Base-by-base conservation (phyloP, 345 rosid species). In the Eucalyptus virginea region DNA sequence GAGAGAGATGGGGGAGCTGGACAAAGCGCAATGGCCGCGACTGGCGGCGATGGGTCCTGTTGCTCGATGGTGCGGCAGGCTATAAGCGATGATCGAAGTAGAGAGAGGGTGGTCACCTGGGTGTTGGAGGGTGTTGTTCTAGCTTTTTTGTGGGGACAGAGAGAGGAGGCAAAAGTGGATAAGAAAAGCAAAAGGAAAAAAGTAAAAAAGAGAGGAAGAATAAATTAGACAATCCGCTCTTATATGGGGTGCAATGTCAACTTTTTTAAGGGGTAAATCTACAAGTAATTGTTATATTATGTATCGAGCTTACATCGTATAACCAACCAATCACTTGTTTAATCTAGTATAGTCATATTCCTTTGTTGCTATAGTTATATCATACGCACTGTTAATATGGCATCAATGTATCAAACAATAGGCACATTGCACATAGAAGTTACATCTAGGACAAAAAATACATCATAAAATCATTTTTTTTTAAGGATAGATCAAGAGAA, bases 291-390 rank as follows among this genome's bases (percentile, higher is more conserved):
- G 17, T 62, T 62, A 7, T 6, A 30, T 32, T 4, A n/a, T 65
- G 3, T 15, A n/a, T 65, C 37, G 5, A 65, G 19, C 10, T 28
- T 4, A 4, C 6, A 69, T 34, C 6, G 7, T 32, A 17, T 69
- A 69, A 32, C 40, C 12, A 32, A 69, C 4, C 37, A n/a, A 17
- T 69, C 42, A 69, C 42, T 9, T n/a, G 7, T 69, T 69, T 32
- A 14, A 0, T 28, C 2, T 2, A 6, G 4, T 69, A 67, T 34
- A 17, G 2, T 37, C 23, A 17, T 17, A 5, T 17, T 19, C 4
- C 8, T 69, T 0, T 5, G 2, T 32, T 2, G 1, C 1, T 37
- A n/a, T 67, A 15, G 23, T 37, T 69, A 69, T 69, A 69, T 69
- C 24, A 69, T 32, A 32, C 42, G 11, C 42, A 69, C 4, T 17